A percentile compares a stretch with the other conserved stretches of the same genome.
These are phyloP conservation scores for Gypsophila paniculata DNA, from an alignment of 179 eudicot genomes.

Conservation along the genomic window DNA sequence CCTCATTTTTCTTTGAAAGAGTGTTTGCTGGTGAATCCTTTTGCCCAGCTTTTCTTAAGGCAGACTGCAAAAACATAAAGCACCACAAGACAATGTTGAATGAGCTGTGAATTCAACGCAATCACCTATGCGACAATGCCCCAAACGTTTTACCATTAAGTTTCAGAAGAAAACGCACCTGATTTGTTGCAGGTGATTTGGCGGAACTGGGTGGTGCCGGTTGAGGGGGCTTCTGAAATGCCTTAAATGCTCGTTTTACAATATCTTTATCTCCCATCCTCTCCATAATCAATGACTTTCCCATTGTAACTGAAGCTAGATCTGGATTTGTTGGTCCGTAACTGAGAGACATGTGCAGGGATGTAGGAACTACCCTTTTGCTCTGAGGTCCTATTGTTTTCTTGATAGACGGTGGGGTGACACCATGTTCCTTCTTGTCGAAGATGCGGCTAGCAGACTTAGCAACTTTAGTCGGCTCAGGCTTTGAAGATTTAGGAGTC, in stretches of 20 bases:
- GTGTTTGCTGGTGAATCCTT: constrained; percentile 34
- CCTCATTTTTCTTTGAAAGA: constrained; percentile 35
- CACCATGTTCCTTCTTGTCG: constrained; percentile 39
- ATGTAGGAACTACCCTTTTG: constrained; percentile 46
- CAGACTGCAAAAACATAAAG: constrained; percentile 32
- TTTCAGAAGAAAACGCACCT: constrained; percentile 36
- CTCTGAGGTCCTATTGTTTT: constrained; percentile 36
- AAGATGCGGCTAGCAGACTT: constrained; percentile 35
- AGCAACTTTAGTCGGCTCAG: constrained; percentile 25
- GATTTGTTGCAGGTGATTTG: constrained; percentile 31
- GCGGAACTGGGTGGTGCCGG: constrained; percentile 31
- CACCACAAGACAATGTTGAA: constrained; percentile 10
- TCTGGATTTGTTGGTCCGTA: constrained; percentile 41
- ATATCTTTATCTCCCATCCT: constrained; percentile 96
- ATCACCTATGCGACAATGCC: too few species aligned
- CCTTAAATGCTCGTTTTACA: constrained; percentile 75
- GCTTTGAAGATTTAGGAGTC: constrained; percentile 38
- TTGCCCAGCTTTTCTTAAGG: constrained; percentile 26
- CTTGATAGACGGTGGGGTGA: constrained; percentile 38
- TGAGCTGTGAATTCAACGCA: too few species aligned
- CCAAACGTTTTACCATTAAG: background rate
- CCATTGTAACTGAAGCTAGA: constrained; percentile 33
- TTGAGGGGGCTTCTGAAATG: constrained; percentile 52
- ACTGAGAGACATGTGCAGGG: constrained; percentile 72
- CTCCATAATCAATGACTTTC: constrained; percentile 82